Percentiles rank a stretch among this genome's conserved stretches.
Evolutionary conservation across 768 basidiomycete genomes (phyloP).

Genomic region (Podaxis pistillaris): DNA sequence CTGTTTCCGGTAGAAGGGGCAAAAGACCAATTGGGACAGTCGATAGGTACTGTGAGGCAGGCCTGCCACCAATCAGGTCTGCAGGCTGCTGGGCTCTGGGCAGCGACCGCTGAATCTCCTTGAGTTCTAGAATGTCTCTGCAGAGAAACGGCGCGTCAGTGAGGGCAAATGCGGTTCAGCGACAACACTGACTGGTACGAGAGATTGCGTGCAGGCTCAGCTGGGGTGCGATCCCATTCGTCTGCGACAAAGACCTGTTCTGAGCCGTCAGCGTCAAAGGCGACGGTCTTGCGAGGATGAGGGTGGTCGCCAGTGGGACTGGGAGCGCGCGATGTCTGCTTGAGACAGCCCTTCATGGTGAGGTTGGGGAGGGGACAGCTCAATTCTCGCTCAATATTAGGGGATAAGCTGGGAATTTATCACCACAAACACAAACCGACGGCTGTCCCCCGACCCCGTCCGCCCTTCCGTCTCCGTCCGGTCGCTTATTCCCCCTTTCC

Average conservation of each 20-base stretch:
- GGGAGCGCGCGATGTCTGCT: constrained; percentile 24
- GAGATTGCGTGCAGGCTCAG: constrained; percentile 58
- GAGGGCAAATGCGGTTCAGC: constrained; percentile 1
- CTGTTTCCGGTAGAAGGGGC: constrained; percentile 44
- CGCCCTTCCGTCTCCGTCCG: constrained; percentile 10
- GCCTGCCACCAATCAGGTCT: constrained; percentile 40
- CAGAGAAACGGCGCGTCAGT: constrained; percentile 10
- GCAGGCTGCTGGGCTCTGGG: constrained; percentile 54
- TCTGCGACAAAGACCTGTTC: constrained; percentile 67
- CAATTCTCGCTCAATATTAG: background rate
- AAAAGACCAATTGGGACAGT: constrained; percentile 64
- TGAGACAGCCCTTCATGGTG: constrained; percentile 40
- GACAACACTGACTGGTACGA: constrained; percentile 60
- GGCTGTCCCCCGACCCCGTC: constrained; percentile 1
- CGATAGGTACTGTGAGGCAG: constrained; percentile 40
- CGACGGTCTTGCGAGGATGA: constrained; percentile 51
- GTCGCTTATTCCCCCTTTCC: background rate
- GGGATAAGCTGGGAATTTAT: background rate
- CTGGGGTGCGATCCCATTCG: constrained; percentile 79
- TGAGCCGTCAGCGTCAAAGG: constrained; percentile 51
- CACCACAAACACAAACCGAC: constrained; percentile 6
- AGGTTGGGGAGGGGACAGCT: background rate
- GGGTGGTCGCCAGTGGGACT: constrained; percentile 20
- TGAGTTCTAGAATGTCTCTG: constrained; percentile 67
- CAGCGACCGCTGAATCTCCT: constrained; percentile 64